Conservation (phyloP, 73 alveolate species). For the Paramecium caudatum region DNA sequence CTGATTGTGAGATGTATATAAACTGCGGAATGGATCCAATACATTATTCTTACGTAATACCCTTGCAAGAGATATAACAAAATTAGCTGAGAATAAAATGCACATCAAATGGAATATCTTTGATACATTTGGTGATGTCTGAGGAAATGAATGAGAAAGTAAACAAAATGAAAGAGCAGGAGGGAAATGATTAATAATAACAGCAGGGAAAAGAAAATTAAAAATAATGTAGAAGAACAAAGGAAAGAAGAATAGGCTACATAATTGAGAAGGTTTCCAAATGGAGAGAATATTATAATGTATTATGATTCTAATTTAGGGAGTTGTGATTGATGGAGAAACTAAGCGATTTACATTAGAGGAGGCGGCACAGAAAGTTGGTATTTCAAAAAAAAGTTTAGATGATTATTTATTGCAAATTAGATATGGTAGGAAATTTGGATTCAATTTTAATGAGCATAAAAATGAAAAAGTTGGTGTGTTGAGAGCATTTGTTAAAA, state of each 20-base stretch:
- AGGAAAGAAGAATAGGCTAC: conserved; percentile 98
- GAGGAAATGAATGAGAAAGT: conserved; percentile 72
- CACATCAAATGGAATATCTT: conserved; percentile 23
- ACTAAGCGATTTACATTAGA: conserved; percentile 85
- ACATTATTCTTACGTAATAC: conserved; percentile 46
- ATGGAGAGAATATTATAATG: conserved; percentile 98
- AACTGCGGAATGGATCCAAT: conserved; percentile 76
- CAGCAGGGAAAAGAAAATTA: conserved; percentile 53
- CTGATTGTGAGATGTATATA: conserved; percentile 72
- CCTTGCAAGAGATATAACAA: conserved; percentile 15
- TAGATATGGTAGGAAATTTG: conserved; percentile 90
- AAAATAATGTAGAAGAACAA: conserved; percentile 84
- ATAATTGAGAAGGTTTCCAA: conserved; percentile 96
- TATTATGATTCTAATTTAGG: conserved; percentile 86
- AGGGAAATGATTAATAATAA: conserved; percentile 9
- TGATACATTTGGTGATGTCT: conserved; percentile 66
- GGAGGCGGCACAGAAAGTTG: conserved; percentile 95
- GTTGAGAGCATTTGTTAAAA: conserved; percentile 95
- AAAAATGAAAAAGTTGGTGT: conserved; percentile 97
- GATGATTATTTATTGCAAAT: conserved; percentile 92
- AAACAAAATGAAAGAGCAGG: conserved; percentile 60
- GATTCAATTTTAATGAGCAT: conserved; percentile 97
- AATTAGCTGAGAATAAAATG: conserved; percentile 61
- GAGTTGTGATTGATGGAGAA: conserved; percentile 31
- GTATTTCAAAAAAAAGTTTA: conserved; percentile 92